Conservation (phyloP, 257 asterid genomes). For the Cordia subcordata region DNA sequence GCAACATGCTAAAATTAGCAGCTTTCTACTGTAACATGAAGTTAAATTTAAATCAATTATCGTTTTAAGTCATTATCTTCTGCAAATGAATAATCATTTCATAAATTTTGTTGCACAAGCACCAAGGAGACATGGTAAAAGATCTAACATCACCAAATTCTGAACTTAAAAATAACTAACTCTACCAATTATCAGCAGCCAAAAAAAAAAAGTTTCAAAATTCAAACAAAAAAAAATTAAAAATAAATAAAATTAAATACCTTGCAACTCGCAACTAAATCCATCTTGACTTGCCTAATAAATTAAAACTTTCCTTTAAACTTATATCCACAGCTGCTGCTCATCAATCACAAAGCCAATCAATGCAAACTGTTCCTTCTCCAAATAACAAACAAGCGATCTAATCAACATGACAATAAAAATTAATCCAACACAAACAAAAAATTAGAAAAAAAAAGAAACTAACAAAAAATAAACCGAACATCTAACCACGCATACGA, state of each 20-base stretch:
- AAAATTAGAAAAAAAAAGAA: neutral
- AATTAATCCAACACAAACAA: neutral
- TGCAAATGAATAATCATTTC: too few relatives aligned
- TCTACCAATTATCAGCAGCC: neutral
- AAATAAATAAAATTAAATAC: slow-evolving; percentile 25
- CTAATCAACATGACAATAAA: slow-evolving; percentile 28
- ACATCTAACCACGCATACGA: neutral
- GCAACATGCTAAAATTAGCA: neutral
- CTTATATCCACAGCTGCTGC: neutral
- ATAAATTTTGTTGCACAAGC: neutral
- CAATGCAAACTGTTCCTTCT: slow-evolving; percentile 24
- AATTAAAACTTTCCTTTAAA: neutral
- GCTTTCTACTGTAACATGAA: neutral
- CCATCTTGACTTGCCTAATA: slow-evolving; percentile 36
- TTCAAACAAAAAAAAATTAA: slow-evolving; percentile 6
- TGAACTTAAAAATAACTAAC: neutral
- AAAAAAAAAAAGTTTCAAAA: neutral
- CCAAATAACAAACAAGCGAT: slow-evolving; percentile 24
- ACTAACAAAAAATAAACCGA: neutral
- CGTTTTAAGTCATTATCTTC: neutral
- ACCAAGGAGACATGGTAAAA: neutral
- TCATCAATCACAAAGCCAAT: slow-evolving; percentile 13
- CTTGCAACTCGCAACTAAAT: slow-evolving; percentile 78
- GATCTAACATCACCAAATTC: too few relatives aligned
- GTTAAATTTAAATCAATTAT: neutral